These are phyloP conservation scores for Metschnikowia noctiluminum DNA, from an alignment of 805 yeast genomes.

Conservation along the genomic window DNA sequence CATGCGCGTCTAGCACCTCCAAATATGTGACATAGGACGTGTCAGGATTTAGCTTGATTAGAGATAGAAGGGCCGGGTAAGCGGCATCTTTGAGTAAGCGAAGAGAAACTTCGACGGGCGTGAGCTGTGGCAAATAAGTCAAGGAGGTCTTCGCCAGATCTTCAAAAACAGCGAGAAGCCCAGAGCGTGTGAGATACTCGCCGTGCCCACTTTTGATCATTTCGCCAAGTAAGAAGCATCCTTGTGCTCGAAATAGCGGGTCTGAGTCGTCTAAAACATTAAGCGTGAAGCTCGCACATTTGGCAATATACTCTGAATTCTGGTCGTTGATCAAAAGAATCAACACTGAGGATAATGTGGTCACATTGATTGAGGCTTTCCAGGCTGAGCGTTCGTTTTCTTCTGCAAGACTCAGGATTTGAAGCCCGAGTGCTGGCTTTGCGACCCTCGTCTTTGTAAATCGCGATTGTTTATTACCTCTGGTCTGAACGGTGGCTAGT, in stretches of 20 bases:
- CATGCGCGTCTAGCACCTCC: conserved; percentile 24
- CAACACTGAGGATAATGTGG: conserved; percentile 27
- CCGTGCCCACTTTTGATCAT: conserved; percentile 12
- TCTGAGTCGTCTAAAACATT: conserved; percentile 35
- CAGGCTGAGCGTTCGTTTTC: conserved; percentile 26
- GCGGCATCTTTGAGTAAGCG: conserved; percentile 20
- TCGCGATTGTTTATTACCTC: background rate
- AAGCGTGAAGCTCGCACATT: conserved; percentile 30
- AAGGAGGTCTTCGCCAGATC: conserved; percentile 25
- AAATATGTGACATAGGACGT: conserved; percentile 12
- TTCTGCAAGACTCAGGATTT: conserved; percentile 11
- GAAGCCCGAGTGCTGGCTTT: conserved; percentile 19
- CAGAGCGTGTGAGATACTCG: conserved; percentile 21
- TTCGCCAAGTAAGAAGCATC: conserved; percentile 18
- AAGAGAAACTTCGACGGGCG: conserved; percentile 22
- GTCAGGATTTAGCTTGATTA: conserved; percentile 10
- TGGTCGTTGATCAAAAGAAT: conserved; percentile 17
- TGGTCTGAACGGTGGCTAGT: conserved; percentile 4
- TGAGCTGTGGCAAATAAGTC: conserved; percentile 25
- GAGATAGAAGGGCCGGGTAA: conserved; percentile 18
- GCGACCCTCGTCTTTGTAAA: conserved; percentile 8
- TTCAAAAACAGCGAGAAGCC: conserved; percentile 26
- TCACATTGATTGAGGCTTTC: conserved; percentile 24
- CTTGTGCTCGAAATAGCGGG: conserved; percentile 26
- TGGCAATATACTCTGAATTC: conserved; percentile 4